phyloP scores from a whole-genome alignment of 805 yeast species.

The Metschnikowia santaceciliae region DNA sequence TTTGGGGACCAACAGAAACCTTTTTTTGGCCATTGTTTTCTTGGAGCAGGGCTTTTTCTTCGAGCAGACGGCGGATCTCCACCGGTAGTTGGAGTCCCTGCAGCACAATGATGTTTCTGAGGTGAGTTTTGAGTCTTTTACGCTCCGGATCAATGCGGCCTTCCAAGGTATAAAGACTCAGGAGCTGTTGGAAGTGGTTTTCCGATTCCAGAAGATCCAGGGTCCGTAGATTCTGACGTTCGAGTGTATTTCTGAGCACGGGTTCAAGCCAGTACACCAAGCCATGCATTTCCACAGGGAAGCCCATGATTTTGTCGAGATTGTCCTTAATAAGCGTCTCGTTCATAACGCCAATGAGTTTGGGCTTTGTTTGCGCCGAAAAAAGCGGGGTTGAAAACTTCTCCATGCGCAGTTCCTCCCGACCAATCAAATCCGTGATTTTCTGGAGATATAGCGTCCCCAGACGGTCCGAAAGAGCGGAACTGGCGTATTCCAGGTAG shows the following conservation, averaged over 20 bases:
- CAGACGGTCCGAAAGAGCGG: constrained; percentile 34
- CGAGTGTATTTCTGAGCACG: constrained; percentile 21
- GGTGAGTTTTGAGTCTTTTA: constrained; percentile 44
- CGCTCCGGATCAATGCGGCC: constrained; percentile 52
- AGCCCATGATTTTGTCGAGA: constrained; percentile 50
- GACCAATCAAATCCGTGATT: constrained; percentile 50
- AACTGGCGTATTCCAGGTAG: constrained; percentile 46
- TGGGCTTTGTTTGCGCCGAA: constrained; percentile 44
- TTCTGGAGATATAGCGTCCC: constrained; percentile 56
- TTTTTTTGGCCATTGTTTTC: constrained; percentile 5
- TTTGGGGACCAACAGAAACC: constrained; percentile 14
- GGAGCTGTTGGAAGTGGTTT: constrained; percentile 35
- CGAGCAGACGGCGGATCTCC: constrained; percentile 16
- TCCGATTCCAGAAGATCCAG: neutral
- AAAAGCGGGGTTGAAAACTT: constrained; percentile 28
- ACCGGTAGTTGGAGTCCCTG: constrained; percentile 43
- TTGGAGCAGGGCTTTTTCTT: constrained; percentile 8
- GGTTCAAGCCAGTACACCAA: constrained; percentile 53
- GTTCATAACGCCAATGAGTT: constrained; percentile 53
- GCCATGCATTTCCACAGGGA: constrained; percentile 50
- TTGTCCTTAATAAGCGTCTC: constrained; percentile 54
- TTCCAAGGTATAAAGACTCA: constrained; percentile 46
- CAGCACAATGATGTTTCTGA: constrained; percentile 43
- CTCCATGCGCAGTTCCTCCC: constrained; percentile 56
- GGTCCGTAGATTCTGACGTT: neutral